phyloP scores from a whole-genome alignment of 78 protist species.

The Cavenderia fasciculata region DNA sequence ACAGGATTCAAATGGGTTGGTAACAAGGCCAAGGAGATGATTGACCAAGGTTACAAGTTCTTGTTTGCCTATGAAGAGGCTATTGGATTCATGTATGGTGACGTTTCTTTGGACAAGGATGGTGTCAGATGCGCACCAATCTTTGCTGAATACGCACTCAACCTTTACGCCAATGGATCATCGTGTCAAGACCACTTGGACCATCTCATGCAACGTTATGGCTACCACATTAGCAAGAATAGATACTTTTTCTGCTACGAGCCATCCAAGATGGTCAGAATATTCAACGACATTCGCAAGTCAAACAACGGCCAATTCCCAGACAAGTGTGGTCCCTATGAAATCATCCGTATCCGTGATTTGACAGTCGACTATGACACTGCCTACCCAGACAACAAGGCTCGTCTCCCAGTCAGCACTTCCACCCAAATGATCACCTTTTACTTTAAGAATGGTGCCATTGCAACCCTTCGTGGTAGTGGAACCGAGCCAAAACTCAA shows the following conservation, averaged over 20 bases:
- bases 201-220: slow-evolving; percentile 55
- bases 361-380: slow-evolving; percentile 88
- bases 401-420: slow-evolving; percentile 58
- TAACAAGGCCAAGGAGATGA: slow-evolving; percentile 81
- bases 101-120: slow-evolving; percentile 95
- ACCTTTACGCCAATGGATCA: slow-evolving; percentile 44
- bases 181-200: slow-evolving; percentile 75
- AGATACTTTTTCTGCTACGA: slow-evolving; percentile 91
- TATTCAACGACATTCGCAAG: slow-evolving; percentile 85
- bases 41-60: slow-evolving; percentile 69
- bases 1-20: slow-evolving; percentile 99
- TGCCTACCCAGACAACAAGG: slow-evolving; percentile 58
- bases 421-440: slow-evolving; percentile 95
- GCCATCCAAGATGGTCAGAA: slow-evolving; percentile 70
- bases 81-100: slow-evolving; percentile 92
- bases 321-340: slow-evolving; percentile 5
- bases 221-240: slow-evolving; percentile 78
- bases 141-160: slow-evolving; percentile 87
- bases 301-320: slow-evolving; percentile 34
- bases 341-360: slow-evolving; percentile 85
- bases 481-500: slow-evolving; percentile 99
- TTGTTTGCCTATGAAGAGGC: slow-evolving; percentile 85
- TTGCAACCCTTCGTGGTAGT: slow-evolving; percentile 94
- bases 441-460: slow-evolving; percentile 92
- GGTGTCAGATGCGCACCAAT: slow-evolving; percentile 94